Evolutionary conservation across 306 rosid species (phyloP).

Genomic region (Corylus americana): DNA sequence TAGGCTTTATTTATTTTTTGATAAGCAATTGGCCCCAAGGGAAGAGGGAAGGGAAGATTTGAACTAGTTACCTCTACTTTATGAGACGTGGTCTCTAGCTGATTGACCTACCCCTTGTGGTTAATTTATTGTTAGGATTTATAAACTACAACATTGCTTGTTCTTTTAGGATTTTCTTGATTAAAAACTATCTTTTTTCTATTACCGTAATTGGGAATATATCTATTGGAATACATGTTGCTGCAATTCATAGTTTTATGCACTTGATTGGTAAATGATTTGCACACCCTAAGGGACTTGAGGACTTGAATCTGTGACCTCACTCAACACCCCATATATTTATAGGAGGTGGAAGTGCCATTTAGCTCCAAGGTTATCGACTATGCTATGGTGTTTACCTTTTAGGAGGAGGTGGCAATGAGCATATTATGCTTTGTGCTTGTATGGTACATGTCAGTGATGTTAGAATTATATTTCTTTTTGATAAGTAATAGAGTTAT

Average conservation of each 20-base stretch:
- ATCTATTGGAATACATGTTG: background rate
- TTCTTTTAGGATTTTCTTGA: background rate
- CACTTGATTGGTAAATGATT: background rate
- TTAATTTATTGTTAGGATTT: background rate
- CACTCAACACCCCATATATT: background rate
- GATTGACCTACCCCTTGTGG: too few species aligned
- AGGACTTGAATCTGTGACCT: background rate
- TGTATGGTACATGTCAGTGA: background rate
- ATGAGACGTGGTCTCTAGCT: too few species aligned
- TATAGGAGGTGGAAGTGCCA: background rate
- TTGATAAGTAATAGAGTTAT: too few species aligned
- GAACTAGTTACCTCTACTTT: too few species aligned
- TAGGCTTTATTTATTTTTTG: background rate
- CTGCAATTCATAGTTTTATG: background rate
- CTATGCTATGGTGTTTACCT: background rate
- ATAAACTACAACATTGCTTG: background rate
- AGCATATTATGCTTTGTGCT: background rate
- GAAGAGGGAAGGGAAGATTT: too few species aligned
- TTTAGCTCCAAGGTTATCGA: background rate
- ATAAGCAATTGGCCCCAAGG: too few species aligned
- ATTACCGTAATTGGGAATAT: background rate
- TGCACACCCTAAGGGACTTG: background rate
- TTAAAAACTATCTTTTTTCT: background rate
- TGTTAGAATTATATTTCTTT: too few species aligned
- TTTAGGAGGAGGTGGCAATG: background rate